Evolutionary conservation across 495 filamentous ascomycete genomes (phyloP), one percentile per base, ranked within the genome.

Genomic region (Lophiotrema nucula): DNA sequence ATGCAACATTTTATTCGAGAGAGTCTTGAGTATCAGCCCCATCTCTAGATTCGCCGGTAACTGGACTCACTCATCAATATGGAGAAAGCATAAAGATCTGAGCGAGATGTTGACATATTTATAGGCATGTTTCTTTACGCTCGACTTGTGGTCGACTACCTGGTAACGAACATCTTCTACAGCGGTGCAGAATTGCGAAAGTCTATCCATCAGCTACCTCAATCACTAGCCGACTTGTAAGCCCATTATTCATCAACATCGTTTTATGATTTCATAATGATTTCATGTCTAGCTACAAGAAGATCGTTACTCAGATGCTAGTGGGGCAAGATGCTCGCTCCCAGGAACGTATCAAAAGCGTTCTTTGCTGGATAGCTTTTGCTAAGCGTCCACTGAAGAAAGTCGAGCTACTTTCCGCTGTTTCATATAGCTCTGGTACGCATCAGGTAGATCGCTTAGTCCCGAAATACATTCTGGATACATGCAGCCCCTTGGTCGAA

Each of bases 41-140:
- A 8, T 35, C 31, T 8, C 31, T 15, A 35, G 15, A 35, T 35
- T 15, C 8, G 15, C 8, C 31, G 31, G 31, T 35, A 35, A 35
- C n/a, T 35, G 31, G 8, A 8, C 31, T 15, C 31, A 35, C 31
- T 35, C 31, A 8, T 35, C 8, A 11, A 16, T 55, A 5, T 19
- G 6, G n/a, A n/a, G n/a, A n/a, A n/a, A n/a, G n/a, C n/a, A 16
- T 44, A 31, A 19, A 22, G 5, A 31, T 28, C n/a, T n/a, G n/a
- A n/a, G n/a, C n/a, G n/a, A n/a, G n/a, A n/a, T n/a, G n/a, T n/a
- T 46, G 15, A 55, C 25, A 3, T 2, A 2, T 11, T 19, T 15
- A 4, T 15, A 55, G 52, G 52, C 3, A 55, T 55, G 52, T 55
- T 55, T 16, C 27, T 55, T 12, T 55, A 37, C n/a, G 52, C 26